These are phyloP conservation scores for Meyerozyma smithsonii DNA, from an alignment of 1,139 yeast species.

Conservation along the genomic window DNA sequence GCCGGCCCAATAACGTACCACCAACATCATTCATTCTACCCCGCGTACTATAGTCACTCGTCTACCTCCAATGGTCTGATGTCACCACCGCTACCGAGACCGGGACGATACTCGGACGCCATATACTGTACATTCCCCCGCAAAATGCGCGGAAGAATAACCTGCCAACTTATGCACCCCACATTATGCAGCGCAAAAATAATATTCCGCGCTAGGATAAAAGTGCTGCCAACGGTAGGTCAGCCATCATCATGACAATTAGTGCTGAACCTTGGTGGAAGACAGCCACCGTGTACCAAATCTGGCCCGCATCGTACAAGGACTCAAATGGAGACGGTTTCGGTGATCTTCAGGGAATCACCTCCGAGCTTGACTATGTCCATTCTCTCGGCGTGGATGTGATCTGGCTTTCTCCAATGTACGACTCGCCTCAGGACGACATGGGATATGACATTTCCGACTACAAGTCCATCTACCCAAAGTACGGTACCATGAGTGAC, in stretches of 20 bases:
- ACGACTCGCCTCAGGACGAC: slow-evolving; percentile 56
- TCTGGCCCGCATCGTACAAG: slow-evolving; percentile 56
- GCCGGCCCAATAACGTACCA: too few species aligned
- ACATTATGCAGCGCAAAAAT: slow-evolving; percentile 1
- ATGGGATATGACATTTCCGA: slow-evolving; percentile 62
- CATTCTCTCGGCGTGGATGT: slow-evolving; percentile 48
- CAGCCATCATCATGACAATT: slow-evolving; percentile 9
- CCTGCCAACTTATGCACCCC: not conserved
- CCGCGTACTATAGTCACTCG: too few species aligned
- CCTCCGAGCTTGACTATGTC: slow-evolving; percentile 48
- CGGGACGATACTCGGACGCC: too few species aligned
- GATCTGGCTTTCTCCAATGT: slow-evolving; percentile 57
- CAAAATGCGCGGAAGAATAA: slow-evolving; percentile 1
- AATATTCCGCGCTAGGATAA: slow-evolving; percentile 1
- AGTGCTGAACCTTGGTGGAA: slow-evolving; percentile 47
- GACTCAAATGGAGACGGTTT: slow-evolving; percentile 56
- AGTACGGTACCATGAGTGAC: slow-evolving; percentile 51
- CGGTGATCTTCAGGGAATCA: slow-evolving; percentile 54
- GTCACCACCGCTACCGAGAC: too few species aligned
- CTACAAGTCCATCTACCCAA: slow-evolving; percentile 46
- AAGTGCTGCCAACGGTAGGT: not conserved
- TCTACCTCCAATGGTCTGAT: too few species aligned
- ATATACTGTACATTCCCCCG: too few species aligned
- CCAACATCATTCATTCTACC: too few species aligned
- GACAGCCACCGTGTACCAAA: slow-evolving; percentile 51